Base-by-base conservation (phyloP, 176 grass and related monocot species). In the Lolium multiflorum region DNA sequence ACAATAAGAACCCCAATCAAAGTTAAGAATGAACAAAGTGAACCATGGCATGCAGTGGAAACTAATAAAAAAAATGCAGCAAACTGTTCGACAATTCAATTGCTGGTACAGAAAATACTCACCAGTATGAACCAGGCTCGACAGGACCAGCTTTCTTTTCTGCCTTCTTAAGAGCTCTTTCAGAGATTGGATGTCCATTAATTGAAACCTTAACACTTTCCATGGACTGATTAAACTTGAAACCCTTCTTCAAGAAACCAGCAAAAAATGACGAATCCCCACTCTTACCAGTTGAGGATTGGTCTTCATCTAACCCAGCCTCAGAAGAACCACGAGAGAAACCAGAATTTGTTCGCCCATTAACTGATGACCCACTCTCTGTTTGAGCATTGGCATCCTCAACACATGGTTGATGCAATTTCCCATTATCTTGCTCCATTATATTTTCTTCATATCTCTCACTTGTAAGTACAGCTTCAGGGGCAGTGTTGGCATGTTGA, bases 111-210 rank as follows among this genome's bases (percentile, higher is more conserved):
- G 39, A 4, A 81, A 74, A 14, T 55, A 79, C 86, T 94, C 89
- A 98, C 97, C 97, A 98, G 81, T 98, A 98, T 38, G 91, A 89
- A 63, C 97, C 97, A 51, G 94, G 94, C 82, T 96, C 88, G 22
- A 98, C 78, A 16, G 87, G 90, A 18, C 97, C 97, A n/a, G 97
- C 92, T 79, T 96, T 90, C 77, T 94, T 94, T 87, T 98, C 97
- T 80, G 97, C 97, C 84, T 94, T 93, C 80, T 91, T 96, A 90
- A 96, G 88, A 72, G 84, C 90, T 71, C 89, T 91, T 81, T 96
- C 94, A 74, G 92, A 94, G 90, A 98, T 96, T 79, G 92, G 92
- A 63, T 93, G 89, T 11, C 94, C 92, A 92, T 98, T 98, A 50
- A 98, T 84, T 71, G 84, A 98, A 89, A 98, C 92, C 64, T 92